Base-by-base conservation (phyloP, 2,329 filamentous ascomycete genomes). In the Ustulina deusta region DNA sequence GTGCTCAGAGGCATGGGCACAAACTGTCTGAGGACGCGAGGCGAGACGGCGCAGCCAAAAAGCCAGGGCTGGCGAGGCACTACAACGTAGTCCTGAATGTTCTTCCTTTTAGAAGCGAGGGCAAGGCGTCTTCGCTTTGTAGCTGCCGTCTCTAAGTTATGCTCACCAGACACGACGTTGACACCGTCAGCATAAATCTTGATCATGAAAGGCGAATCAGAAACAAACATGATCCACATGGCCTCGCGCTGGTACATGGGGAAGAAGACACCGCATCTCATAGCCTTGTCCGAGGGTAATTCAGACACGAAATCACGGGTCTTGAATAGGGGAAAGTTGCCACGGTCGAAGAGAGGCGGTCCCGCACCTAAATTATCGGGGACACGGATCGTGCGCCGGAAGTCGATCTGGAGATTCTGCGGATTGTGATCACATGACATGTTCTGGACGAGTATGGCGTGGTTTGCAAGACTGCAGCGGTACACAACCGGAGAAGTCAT, bases 161-260 rank as follows among this genome's bases (percentile, higher is more conserved):
- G 74, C 61, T 80, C 76, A 3, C 80, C 81, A 5, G 80, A 82
- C 15, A 82, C 69, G 2, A 74, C 81, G 58, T 83, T 83, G 20
- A 83, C 75, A 0, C 79, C 78, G 6, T 81, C 81, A 1, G 78
- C 77, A 57, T 80, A 80, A 29, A 83, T 72, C 65, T 81, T 82
- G 69, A 83, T 72, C 48, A 78, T 76, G 67, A 82, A 83, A 0
- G 74, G 73, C 0, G 32, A 20, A 0, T 6, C 6, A 2, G 74
- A 71, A 0, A 7, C 17, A 63, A 83, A 80, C 1, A 66, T 51
- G 52, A 83, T 78, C 80, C 79, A 82, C 78, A 81, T 79, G 0
- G 81, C 81, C 59, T 83, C 81, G 9, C 71, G 75, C 68, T 80
- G 74, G 70, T 84, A 80, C 78, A 86, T 85, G 0, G 83, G 80